These are phyloP conservation scores for Chlamydomonas incerta DNA, from an alignment of 139 green algal species.

Conservation along the genomic window DNA sequence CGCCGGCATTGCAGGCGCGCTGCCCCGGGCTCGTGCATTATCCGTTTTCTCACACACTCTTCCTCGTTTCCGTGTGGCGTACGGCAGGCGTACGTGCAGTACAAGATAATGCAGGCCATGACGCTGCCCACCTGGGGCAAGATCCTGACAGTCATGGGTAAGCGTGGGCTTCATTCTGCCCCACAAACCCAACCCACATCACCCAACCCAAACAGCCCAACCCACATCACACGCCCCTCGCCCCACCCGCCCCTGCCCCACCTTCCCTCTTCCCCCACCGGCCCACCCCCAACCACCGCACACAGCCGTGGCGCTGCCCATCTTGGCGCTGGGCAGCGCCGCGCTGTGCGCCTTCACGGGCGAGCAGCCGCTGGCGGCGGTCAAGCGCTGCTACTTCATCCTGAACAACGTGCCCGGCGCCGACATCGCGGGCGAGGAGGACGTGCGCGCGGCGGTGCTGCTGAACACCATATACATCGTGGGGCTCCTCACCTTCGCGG, in stretches of 20 bases:
- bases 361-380: neutral
- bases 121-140: conserved; percentile 30
- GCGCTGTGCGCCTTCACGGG: neutral
- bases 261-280: no score
- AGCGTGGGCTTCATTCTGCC: no score
- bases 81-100: neutral
- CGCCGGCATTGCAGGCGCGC: no score
- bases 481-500: conserved; percentile 62
- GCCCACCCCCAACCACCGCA: no score
- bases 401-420: conserved; percentile 38
- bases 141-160: neutral
- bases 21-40: no score
- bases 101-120: conserved; percentile 33
- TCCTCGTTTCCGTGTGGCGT: no score
- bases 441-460: neutral
- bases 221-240: no score
- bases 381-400: conserved; percentile 20
- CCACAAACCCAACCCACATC: no score
- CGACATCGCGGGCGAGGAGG: neutral
- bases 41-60: no score
- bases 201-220: no score
- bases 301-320: neutral
- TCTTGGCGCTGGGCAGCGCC: neutral
- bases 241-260: no score
- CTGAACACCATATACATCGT: conserved; percentile 9